Evolutionary conservation across 441 rosid species (phyloP).

Genomic region (Lagerstroemia fauriei): DNA sequence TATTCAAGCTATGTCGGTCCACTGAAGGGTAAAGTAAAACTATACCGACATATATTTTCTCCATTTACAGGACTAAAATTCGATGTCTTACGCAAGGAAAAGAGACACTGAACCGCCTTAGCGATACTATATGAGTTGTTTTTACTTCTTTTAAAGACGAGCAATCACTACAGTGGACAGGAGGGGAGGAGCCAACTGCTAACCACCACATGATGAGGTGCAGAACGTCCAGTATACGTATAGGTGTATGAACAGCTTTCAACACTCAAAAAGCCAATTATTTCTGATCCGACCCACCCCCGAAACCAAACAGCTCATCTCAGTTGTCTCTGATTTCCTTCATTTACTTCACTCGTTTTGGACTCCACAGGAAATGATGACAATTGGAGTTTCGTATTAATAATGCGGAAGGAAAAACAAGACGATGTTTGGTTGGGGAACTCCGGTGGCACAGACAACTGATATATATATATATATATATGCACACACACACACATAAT

Average conservation of each 20-base stretch:
- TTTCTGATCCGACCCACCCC: neutral
- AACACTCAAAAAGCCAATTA: neutral
- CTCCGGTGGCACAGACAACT: neutral
- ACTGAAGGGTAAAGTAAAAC: too few relatives aligned
- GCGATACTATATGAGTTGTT: neutral
- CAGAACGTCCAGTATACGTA: neutral
- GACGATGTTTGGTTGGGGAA: neutral
- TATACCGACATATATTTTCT: too few relatives aligned
- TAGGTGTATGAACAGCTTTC: neutral
- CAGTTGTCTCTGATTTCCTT: neutral
- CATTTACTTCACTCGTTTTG: neutral
- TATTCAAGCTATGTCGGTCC: too few relatives aligned
- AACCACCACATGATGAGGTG: conserved; percentile 5
- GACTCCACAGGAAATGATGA: neutral
- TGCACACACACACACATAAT: too few relatives aligned
- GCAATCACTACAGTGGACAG: neutral
- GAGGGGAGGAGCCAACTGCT: neutral
- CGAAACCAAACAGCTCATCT: neutral
- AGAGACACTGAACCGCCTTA: neutral
- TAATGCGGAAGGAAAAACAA: neutral
- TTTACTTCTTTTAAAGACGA: neutral
- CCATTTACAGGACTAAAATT: too few relatives aligned
- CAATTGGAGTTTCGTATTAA: too few relatives aligned
- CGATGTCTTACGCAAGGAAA: too few relatives aligned
- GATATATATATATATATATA: too few relatives aligned